These are phyloP conservation scores for Toxoplasma gondii DNA, from an alignment of 169 alveolate species.

Conservation along the genomic window DNA sequence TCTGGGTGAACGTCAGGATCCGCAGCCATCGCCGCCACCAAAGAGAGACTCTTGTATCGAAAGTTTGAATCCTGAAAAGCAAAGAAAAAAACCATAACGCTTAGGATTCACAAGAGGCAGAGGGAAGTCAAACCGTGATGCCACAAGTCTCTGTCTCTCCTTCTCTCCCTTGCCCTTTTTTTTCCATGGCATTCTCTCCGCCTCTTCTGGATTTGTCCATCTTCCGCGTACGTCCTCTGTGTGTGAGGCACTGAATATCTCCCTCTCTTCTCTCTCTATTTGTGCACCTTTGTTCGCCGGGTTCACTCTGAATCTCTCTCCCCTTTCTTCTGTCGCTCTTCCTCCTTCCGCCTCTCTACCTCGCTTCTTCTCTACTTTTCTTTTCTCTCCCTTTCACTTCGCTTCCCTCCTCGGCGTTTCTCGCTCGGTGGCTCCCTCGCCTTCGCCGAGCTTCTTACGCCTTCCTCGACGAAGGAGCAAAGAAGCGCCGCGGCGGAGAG, in stretches of 20 bases:
- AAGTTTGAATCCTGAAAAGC: background rate
- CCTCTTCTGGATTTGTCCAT: too few relatives aligned
- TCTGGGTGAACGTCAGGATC: background rate
- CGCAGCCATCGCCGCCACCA: slow-evolving; percentile 10
- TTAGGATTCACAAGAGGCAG: background rate
- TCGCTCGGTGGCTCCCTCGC: background rate
- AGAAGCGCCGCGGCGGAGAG: background rate
- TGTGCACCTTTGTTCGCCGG: too few relatives aligned
- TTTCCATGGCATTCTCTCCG: too few relatives aligned
- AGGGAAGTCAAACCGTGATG: background rate
- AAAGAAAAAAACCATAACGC: background rate
- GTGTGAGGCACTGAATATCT: too few relatives aligned
- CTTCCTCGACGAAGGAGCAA: background rate
- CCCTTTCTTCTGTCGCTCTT: background rate
- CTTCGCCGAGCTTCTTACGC: background rate
- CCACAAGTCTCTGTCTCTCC: too few relatives aligned
- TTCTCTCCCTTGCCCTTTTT: too few relatives aligned
- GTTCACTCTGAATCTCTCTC: too few relatives aligned
- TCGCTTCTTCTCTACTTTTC: background rate
- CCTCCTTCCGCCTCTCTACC: background rate
- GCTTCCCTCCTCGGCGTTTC: background rate
- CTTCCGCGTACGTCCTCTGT: too few relatives aligned
- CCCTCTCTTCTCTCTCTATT: too few relatives aligned
- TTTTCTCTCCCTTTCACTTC: background rate
- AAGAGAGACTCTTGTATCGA: slow-evolving; percentile 8